Evolutionary conservation across 1,139 yeast genomes (phyloP).

Genomic region (Candida freyschussii): DNA sequence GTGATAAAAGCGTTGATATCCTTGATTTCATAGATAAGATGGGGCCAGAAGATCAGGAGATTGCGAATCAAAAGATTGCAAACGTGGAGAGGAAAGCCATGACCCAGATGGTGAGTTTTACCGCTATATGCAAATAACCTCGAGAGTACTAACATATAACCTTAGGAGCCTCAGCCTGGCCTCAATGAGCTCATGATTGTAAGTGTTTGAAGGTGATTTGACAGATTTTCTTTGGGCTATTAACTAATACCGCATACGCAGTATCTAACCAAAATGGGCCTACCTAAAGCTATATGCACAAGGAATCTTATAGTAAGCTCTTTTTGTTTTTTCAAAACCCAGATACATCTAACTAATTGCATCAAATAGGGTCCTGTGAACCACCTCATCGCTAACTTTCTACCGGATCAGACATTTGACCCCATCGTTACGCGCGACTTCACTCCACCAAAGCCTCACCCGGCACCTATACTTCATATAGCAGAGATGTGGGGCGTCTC

Average conservation of each 20-base stretch:
- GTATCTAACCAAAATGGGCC: constrained; percentile 6
- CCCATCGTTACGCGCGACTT: constrained; percentile 57
- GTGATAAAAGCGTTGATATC: constrained; percentile 43
- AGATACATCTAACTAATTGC: constrained; percentile 1
- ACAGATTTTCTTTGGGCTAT: neutral
- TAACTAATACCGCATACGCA: constrained; percentile 2
- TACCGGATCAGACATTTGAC: constrained; percentile 40
- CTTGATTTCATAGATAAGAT: constrained; percentile 42
- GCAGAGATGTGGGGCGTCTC: constrained; percentile 39
- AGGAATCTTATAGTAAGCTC: constrained; percentile 35
- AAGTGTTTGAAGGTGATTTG: neutral
- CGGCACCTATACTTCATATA: constrained; percentile 53
- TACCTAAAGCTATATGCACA: constrained; percentile 54
- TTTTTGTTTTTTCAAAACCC: neutral
- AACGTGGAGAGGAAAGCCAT: constrained; percentile 52
- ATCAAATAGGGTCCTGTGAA: constrained; percentile 39
- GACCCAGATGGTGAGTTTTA: constrained; percentile 40
- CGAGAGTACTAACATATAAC: constrained; percentile 6
- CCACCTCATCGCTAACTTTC: constrained; percentile 39
- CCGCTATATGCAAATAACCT: neutral
- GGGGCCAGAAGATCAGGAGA: constrained; percentile 31
- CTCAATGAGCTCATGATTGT: constrained; percentile 23
- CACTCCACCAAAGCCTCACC: constrained; percentile 60
- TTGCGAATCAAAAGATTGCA: constrained; percentile 43
- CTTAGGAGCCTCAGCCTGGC: constrained; percentile 43